These are phyloP conservation scores for Symbiotaphrina buchneri DNA, from an alignment of 495 filamentous ascomycete genomes.

Conservation along the genomic window DNA sequence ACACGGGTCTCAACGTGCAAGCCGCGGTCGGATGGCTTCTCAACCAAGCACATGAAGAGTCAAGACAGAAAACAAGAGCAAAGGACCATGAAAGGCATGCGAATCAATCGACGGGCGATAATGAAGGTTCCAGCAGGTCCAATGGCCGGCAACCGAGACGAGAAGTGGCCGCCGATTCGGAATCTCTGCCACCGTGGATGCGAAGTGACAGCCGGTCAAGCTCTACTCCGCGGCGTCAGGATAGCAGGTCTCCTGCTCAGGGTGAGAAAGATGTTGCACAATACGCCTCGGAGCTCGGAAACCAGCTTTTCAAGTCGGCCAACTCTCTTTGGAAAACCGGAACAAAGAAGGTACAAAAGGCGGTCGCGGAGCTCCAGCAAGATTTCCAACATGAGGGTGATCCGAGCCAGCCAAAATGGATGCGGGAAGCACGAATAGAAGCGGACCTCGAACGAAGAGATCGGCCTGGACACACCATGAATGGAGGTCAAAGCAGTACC, in stretches of 20 bases:
- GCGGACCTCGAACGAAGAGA: conserved; percentile 3
- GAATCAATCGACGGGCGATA: no score
- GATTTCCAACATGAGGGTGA: conserved; percentile 58
- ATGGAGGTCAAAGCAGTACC: background rate
- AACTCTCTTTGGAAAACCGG: conserved; percentile 85
- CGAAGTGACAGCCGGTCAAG: conserved; percentile 11
- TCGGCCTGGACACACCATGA: background rate
- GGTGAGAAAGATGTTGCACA: conserved; percentile 60
- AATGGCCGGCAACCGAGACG: background rate
- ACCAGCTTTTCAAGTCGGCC: conserved; percentile 76
- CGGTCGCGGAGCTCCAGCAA: conserved; percentile 75
- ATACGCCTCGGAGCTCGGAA: conserved; percentile 60
- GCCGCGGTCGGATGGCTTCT: conserved; percentile 76
- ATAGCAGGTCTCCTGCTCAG: conserved; percentile 31
- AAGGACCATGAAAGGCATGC: conserved; percentile 4
- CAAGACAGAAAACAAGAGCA: conserved; percentile 30
- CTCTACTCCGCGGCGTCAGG: conserved; percentile 17
- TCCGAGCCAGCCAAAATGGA: conserved; percentile 79
- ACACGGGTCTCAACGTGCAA: conserved; percentile 61
- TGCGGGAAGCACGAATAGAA: conserved; percentile 41
- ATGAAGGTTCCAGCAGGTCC: no score
- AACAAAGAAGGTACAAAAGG: conserved; percentile 86
- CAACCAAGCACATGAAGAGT: conserved; percentile 68
- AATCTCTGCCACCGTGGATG: conserved; percentile 23
- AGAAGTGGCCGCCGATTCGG: conserved; percentile 17